A percentile compares a stretch with the other conserved stretches of the same genome.
Conservation (phyloP, 805 yeast genomes). For the Teunomyces barrocoloradensis region DNA sequence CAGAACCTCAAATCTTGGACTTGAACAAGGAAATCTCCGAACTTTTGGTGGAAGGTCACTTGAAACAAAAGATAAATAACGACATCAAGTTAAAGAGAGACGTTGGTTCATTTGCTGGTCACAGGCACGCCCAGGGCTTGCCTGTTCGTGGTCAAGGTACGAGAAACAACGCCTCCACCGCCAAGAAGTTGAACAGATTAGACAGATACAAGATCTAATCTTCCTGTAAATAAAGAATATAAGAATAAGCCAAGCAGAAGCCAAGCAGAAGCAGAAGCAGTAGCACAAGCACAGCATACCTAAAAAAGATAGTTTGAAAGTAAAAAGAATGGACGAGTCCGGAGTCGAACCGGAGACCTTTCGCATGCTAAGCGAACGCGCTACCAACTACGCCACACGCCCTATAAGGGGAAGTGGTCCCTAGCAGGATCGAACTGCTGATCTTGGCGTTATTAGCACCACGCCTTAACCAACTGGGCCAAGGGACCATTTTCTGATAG, state of each 20-base stretch:
- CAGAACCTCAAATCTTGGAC: constrained; percentile 82
- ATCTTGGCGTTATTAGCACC: constrained; percentile 55
- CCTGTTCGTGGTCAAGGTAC: constrained; percentile 82
- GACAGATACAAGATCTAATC: constrained; percentile 45
- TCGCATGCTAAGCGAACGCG: constrained; percentile 72
- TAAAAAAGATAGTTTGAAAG: too few relatives aligned
- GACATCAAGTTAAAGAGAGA: constrained; percentile 76
- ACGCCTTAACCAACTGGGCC: constrained; percentile 63
- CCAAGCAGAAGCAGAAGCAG: too few relatives aligned
- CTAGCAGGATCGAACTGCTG: constrained; percentile 46
- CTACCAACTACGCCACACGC: constrained; percentile 85
- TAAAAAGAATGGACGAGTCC: constrained; percentile 58
- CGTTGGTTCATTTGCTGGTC: constrained; percentile 84
- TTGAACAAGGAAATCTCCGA: constrained; percentile 84
- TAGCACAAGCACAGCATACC: too few relatives aligned
- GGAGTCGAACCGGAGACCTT: constrained; percentile 77
- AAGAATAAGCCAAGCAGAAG: too few relatives aligned
- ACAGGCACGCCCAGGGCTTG: constrained; percentile 79
- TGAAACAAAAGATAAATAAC: constrained; percentile 67
- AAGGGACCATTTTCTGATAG: constrained; percentile 38
- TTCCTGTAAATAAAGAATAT: too few relatives aligned
- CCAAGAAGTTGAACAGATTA: constrained; percentile 76
- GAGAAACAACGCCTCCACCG: constrained; percentile 86
- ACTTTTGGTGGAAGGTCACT: constrained; percentile 77
- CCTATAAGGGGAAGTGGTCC: constrained; percentile 32